Base-by-base conservation (phyloP, 306 rosid species). In the Fragaria nilgerrensis region DNA sequence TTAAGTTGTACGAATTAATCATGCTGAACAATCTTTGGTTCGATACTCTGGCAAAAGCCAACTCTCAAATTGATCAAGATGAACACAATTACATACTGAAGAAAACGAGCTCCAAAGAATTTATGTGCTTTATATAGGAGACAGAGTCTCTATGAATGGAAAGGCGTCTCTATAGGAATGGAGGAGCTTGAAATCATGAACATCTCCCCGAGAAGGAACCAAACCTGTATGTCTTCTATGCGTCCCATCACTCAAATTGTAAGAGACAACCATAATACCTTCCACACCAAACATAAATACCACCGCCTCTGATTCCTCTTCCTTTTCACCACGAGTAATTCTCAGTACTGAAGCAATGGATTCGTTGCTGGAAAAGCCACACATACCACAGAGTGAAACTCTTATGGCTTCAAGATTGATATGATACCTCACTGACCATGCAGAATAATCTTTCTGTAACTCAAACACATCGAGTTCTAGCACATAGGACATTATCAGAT, bases 391-490 rank as follows among this genome's bases (percentile, higher is more conserved):
- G 23, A 64, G 39, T 64, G 11, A 1, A 64, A 13, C 69, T 34
- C 67, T 62, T 62, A 62, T 62, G 67, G 23, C 23, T 7, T 29
- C 65, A 70, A 47, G 23, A 45, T 47, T 70, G 59, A 27, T 14
- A 47, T 16, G 74, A 56, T 70, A 70, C 58, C 23, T 70, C 20
- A 32, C 29, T 2, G 75, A 72, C 75, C 75, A 72, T 32, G 10
- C 75, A 32, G 62, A 49, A 20, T 50, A 72, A 50, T 72, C 62
- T 10, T 50, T n/a, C 62, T 49, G 47, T 27, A 52, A 72, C 11
- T 72, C 47, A n/a, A 49, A 44, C 47, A 32, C 75, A 50, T 50
- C 13, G 0, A 50, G 27, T 11, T 29, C 75, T 32, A 36, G 45
- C 11, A 25, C 13, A 34, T 45, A 34, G 63, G 63, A 48, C 11